phyloP scores from a whole-genome alignment of 805 yeast species.

The Debaryomyces tyrocola region DNA sequence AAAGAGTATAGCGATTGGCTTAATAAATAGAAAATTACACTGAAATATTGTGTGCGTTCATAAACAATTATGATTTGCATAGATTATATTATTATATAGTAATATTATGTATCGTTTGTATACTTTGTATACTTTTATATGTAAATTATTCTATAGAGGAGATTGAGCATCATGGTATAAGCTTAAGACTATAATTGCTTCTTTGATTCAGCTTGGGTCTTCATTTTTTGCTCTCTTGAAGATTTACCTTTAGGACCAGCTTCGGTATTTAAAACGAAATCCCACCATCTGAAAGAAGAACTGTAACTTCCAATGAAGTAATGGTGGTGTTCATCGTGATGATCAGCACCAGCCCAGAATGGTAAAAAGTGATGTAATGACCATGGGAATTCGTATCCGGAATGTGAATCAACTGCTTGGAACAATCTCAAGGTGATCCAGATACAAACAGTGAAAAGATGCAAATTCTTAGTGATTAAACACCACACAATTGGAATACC shows the following conservation, averaged over 20 bases:
- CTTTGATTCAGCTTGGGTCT: constrained; percentile 35
- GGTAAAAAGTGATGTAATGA: constrained; percentile 57
- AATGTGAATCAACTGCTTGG: constrained; percentile 62
- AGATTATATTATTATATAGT: no score
- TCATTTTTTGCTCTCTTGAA: constrained; percentile 46
- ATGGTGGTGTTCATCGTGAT: constrained; percentile 62
- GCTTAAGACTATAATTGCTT: neutral
- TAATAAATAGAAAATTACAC: constrained; percentile 2
- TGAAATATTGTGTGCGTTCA: no score
- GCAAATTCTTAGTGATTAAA: constrained; percentile 45
- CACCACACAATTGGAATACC: constrained; percentile 61
- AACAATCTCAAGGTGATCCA: constrained; percentile 56
- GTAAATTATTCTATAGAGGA: neutral
- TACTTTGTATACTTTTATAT: neutral
- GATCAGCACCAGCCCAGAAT: constrained; percentile 67
- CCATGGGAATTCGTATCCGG: constrained; percentile 65
- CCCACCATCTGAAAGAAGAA: constrained; percentile 61
- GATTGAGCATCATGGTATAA: no score
- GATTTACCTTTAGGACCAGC: constrained; percentile 55
- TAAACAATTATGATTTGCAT: no score
- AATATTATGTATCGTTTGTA: neutral
- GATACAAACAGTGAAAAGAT: constrained; percentile 51
- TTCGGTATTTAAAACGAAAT: constrained; percentile 50
- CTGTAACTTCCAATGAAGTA: constrained; percentile 61
- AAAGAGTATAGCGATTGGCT: constrained; percentile 41